These are phyloP conservation scores for Fusarium sororula DNA, from an alignment of 2,329 filamentous ascomycete genomes.

Conservation along the genomic window DNA sequence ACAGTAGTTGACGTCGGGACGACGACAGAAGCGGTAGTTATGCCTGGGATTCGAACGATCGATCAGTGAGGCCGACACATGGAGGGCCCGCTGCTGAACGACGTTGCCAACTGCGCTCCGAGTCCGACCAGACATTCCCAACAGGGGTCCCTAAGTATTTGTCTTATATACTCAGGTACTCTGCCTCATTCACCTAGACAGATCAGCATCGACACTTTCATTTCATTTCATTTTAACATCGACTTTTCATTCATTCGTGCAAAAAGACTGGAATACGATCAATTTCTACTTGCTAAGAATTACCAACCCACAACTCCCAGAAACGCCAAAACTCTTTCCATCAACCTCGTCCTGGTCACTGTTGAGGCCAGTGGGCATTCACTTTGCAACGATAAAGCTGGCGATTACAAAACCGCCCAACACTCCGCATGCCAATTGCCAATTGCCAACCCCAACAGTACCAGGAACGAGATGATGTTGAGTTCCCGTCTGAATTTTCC, in stretches of 20 bases:
- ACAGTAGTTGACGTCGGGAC: background rate
- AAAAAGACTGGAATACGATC: background rate
- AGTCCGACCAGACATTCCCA: background rate
- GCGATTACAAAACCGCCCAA: background rate
- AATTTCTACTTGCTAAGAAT: constrained; percentile 13
- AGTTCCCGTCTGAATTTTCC: background rate
- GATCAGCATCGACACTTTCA: too few species aligned
- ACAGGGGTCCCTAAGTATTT: fast-evolving
- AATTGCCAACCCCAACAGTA: background rate
- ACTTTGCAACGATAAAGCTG: background rate
- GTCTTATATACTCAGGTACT: background rate
- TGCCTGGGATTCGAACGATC: constrained; percentile 23
- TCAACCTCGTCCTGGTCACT: constrained; percentile 5
- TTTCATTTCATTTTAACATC: too few species aligned
- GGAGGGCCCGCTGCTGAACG: background rate
- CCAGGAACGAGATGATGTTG: background rate
- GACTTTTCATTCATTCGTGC: too few species aligned
- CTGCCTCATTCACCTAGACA: too few species aligned
- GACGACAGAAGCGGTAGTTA: constrained; percentile 17
- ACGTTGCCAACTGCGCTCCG: background rate
- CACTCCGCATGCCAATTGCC: background rate
- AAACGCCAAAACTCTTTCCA: constrained; percentile 14
- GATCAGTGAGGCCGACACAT: background rate
- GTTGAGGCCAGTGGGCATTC: constrained; percentile 1
- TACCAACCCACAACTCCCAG: constrained; percentile 19